Base-by-base conservation (phyloP, 2,329 filamentous ascomycete genomes). In the Sclerotinia glacialis region DNA sequence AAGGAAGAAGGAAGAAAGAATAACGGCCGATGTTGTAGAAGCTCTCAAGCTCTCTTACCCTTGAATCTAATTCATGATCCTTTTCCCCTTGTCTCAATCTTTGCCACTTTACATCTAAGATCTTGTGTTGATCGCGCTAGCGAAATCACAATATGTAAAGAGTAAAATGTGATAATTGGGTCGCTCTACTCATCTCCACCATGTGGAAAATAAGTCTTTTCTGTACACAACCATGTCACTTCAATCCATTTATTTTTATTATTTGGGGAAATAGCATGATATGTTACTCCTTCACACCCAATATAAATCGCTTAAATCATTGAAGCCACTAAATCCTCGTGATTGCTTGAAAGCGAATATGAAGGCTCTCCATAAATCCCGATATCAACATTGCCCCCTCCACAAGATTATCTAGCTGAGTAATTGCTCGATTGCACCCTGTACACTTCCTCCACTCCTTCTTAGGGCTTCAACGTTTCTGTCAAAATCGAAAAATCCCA, bases 401-500 rank as follows among this genome's bases (percentile, higher is more conserved):
- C 59, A 8, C 26, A 16, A n/a, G 34, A 18, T 18, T 26, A 34
- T 46, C 68, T 65, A 72, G 50, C 70, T 70, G 53, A 91, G 78
- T 66, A 96, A 79, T 74, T 91, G 87, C 79, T 95, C 91, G 64
- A 96, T 86, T 6, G 92, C 95, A 14, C 94, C 95, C 77, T 98
- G 93, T 50, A 98, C 95, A 77, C 91, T 97, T 14, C 95, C 95
- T 11, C 95, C 95, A 68, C 91, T 92, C 74, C 94, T 86, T 78
- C 94, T 85, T 74, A 99, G 80, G 6, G 95, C 95, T 66, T 90
- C 88, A 42, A 99, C 87, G 73, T 99, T 99, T 72, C 91, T 83
- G 63, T 99, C 94, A 75, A 98, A 99, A 76, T 99, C 93, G 77
- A 88, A 97, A 80, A 99, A 99, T 3, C 95, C 95, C 95, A 99